Base-by-base conservation (phyloP, 345 rosid species). In the Citrus reticulata region DNA sequence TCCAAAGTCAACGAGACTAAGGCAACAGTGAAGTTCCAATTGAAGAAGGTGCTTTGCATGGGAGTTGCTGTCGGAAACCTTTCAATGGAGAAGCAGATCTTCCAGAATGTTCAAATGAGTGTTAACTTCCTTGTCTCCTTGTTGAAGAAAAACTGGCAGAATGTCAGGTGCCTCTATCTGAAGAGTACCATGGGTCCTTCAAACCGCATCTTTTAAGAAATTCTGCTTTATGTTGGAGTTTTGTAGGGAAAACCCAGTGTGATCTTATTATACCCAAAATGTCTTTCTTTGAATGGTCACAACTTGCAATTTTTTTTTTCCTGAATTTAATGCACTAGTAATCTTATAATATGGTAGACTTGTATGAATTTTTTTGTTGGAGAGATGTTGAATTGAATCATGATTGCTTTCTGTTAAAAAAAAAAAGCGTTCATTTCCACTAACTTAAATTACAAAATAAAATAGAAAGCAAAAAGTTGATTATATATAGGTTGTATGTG, bases 101-200 rank as follows among this genome's bases (percentile, higher is more conserved):
- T 92, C 83, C 97, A 92, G 86, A 92, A 92, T 37, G 97, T 92
- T 27, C 97, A 92, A 79, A 86, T 92, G 86, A 89, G 93, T 9
- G 92, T 92, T 13, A 92, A 92, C 79, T 92, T 92, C 81, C 91
- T 92, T 2, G 97, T 92, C 29, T 92, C 97, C 0, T 85, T 92
- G 82, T 78, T 92, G 90, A 92, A 92, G 90, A 92, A 92, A 58
- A 90, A 91, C 78, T 92, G 97, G 97, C 97, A 91, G 46, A 92
- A 92, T 30, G 97, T 91, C 75, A 89, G 92, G 85, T 92, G 97
- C 81, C 85, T 92, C 65, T 85, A 90, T 85, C 73, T 92, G 92
- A 92, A 92, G 89, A 89, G 94, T 58, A 84, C 94, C 58, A 92
- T 92, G 97, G 90, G 97, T 11, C 85, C 90, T 51, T 88, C 94